phyloP scores from a whole-genome alignment of 2,329 filamentous ascomycete species.

The Lasiodiplodia theobromae region DNA sequence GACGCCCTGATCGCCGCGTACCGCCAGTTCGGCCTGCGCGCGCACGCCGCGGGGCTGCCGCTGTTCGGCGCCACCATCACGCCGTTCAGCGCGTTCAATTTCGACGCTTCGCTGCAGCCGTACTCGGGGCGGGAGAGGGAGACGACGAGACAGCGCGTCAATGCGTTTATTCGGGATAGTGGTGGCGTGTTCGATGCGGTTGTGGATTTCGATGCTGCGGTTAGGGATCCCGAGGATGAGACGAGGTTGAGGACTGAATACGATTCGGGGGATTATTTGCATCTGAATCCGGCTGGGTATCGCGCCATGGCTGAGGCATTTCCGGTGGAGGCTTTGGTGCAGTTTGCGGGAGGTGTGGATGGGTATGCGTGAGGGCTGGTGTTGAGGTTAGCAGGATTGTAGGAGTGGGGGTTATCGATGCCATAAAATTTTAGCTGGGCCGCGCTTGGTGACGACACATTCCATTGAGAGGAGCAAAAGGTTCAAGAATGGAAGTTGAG shows the following conservation, averaged over 20 bases:
- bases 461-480: neutral
- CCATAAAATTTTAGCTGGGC: neutral
- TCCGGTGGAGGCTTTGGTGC: conserved; percentile 62
- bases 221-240: conserved; percentile 59
- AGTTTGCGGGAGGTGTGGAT: conserved; percentile 26
- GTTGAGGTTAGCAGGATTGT: neutral
- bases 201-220: conserved; percentile 67
- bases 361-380: conserved; percentile 9
- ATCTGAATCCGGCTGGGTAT: conserved; percentile 67
- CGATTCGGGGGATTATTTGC: conserved; percentile 70
- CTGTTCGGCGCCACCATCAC: conserved; percentile 72
- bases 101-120: conserved; percentile 50
- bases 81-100: conserved; percentile 61
- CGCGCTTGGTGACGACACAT: neutral
- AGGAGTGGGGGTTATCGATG: neutral
- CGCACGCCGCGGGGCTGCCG: conserved; percentile 62
- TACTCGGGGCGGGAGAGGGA: conserved; percentile 63
- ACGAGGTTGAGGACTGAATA: conserved; percentile 60
- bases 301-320: conserved; percentile 66
- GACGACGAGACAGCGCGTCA: conserved; percentile 63
- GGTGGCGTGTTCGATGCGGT: conserved; percentile 66
- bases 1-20: conserved; percentile 64
- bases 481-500: neutral
- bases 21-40: conserved; percentile 62
- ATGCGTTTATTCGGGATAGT: conserved; percentile 65